Evolutionary conservation across 2,329 filamentous ascomycete species (phyloP).

Genomic region (Bisporella sp.): DNA sequence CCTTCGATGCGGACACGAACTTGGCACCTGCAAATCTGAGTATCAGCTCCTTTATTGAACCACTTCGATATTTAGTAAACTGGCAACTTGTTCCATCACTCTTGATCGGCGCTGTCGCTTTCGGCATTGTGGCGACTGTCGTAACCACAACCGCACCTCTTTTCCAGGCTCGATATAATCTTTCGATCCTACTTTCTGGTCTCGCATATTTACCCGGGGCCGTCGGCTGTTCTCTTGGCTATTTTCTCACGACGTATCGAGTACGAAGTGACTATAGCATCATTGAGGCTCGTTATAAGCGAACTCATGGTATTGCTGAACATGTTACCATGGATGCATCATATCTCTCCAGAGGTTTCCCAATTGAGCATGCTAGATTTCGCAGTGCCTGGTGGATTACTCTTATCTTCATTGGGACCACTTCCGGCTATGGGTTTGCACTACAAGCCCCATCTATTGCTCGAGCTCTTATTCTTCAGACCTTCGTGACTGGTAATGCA

Average conservation of each 20-base stretch:
- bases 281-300: slow-evolving; percentile 19
- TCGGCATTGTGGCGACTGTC: slow-evolving; percentile 2
- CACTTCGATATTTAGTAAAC: slow-evolving; percentile 35
- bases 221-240: slow-evolving; percentile 25
- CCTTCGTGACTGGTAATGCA: slow-evolving; percentile 19
- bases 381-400: slow-evolving; percentile 30
- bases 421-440: slow-evolving; percentile 29
- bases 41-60: slow-evolving; percentile 28
- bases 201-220: slow-evolving; percentile 6
- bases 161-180: slow-evolving; percentile 31
- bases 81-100: slow-evolving; percentile 39
- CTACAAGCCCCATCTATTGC: slow-evolving; percentile 8
- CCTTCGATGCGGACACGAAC: slow-evolving; percentile 21
- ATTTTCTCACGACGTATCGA: slow-evolving; percentile 32
- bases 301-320: slow-evolving; percentile 22
- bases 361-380: slow-evolving; percentile 32
- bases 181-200: slow-evolving; percentile 34
- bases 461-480: slow-evolving; percentile 12
- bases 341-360: slow-evolving; percentile 30
- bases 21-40: slow-evolving; percentile 14
- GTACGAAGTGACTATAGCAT: slow-evolving; percentile 33
- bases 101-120: slow-evolving; percentile 11
- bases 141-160: slow-evolving; percentile 30
- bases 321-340: slow-evolving; percentile 20
- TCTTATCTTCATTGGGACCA: slow-evolving; percentile 29